These are phyloP conservation scores for Thraustochytrium striatum DNA, from an alignment of 352 stramenopile genomes.

Conservation along the genomic window DNA sequence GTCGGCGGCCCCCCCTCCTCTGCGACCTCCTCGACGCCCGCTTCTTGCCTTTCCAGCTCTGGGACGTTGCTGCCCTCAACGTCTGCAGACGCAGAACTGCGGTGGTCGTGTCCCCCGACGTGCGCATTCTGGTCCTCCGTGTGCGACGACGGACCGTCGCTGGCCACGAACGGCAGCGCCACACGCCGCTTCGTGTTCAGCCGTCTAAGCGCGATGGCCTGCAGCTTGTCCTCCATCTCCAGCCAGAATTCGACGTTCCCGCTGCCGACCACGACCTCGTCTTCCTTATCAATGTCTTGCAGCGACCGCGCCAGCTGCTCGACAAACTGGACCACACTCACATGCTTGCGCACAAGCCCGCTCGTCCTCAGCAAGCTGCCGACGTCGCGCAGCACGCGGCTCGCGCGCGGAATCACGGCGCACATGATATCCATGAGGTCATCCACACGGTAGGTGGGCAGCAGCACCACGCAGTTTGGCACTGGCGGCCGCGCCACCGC, in stretches of 20 bases:
- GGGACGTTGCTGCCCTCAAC: background rate
- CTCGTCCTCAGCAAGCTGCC: background rate
- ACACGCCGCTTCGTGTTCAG: background rate
- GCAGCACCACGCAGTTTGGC: constrained; percentile 15
- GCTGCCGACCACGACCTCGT: background rate
- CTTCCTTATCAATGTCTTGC: constrained; percentile 26
- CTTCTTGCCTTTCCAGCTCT: background rate
- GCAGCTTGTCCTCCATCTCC: constrained; percentile 35
- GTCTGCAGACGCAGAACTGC: no score
- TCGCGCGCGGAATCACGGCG: background rate
- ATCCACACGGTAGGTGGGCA: constrained; percentile 1
- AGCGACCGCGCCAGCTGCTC: constrained; percentile 1
- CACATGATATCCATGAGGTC: constrained; percentile 32
- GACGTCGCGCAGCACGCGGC: background rate
- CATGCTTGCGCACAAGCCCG: background rate
- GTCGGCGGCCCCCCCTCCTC: background rate
- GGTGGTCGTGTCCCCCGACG: no score
- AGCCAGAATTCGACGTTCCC: constrained; percentile 26
- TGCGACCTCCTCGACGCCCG: background rate
- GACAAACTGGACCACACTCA: constrained; percentile 14
- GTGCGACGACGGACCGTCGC: background rate
- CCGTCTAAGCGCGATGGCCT: constrained; percentile 1
- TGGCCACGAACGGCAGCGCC: background rate
- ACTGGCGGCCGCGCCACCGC: background rate
- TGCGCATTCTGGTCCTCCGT: no score